Base-by-base conservation (phyloP, 2,329 filamentous ascomycete species). In the Aaosphaeria pasadenensis region DNA sequence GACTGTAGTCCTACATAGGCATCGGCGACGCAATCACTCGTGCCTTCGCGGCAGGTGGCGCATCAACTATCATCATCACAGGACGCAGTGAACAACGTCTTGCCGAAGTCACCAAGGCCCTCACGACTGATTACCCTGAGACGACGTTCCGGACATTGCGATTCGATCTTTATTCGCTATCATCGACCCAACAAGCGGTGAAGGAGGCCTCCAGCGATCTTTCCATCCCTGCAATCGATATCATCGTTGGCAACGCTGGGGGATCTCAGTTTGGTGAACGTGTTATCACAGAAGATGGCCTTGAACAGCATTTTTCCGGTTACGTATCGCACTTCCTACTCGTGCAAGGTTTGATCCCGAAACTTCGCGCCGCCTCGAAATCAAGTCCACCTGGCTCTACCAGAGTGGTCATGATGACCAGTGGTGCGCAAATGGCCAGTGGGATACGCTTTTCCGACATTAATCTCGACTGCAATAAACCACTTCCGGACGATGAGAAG, bases 291-390 rank as follows among this genome's bases (percentile, higher is more conserved):
- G 39, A 11, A 28, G 72, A 77, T 38, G 74, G 73, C 30, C 72
- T 74, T 53, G 75, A 78, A 54, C 57, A 68, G 9, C 73, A 77
- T 42, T 72, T 76, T 49, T 74, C 69, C 29, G 74, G 77, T 48
- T 71, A 77, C 45, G 51, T 77, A 43, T 74, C 71, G 4, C 74
- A 74, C 48, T 72, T 71, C 7, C 51, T 77, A 0, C 58, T 77
- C 11, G 74, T 67, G 9, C 66, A 66, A 11, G 59, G 72, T 1
- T 57, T 78, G 1, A 57, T 74, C 3, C 69, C 67, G 1, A 61
- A 58, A 1, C 56, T 73, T 39, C 52, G 65, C 9, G 51, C 63
- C 5, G 72, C 73, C 2, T 11, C 39, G 9, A 40, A 40, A 28
- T 7, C 7, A 28, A 11, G 7, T 24, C 11, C 17, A 24, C 39